Base-by-base conservation (phyloP, 495 filamentous ascomycete species). In the Podospora conica region DNA sequence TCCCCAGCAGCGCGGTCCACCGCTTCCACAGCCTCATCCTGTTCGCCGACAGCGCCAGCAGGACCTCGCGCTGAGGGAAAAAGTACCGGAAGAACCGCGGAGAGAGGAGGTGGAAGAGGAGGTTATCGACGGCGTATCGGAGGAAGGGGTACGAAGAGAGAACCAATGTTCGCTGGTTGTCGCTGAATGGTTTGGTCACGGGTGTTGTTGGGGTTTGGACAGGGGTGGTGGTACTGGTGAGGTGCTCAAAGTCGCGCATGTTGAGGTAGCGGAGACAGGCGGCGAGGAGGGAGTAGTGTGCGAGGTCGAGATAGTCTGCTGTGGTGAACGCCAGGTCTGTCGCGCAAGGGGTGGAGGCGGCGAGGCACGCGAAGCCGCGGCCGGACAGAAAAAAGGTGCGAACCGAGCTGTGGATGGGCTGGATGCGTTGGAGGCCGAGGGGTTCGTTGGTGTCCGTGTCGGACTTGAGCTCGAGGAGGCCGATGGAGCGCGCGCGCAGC, bases 241-340 rank as follows among this genome's bases (percentile, higher is more conserved):
- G 70, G 23, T 69, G 61, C 27, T 75, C 73, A 24, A 75, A 76
- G 24, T 78, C 77, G 11, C 69, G 65, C 70, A 77, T 77, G 63
- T 77, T 75, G 67, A 79, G 72, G 58, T 77, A 78, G 0, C 65
- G 69, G 1, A 78, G 65, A 55, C 75, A 75, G 0, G 76, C 74
- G 48, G 70, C 71, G 27, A 79, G 69, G 7, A 79, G 65, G 11
- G 73, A 61, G 67, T 74, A 75, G 66, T 78, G 76, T 4, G 70
- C 72, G 9, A 77, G 58, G 58, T 77, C 72, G 60, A 76, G 56
- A 31, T 70, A 72, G 27, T 71, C 66, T 3, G 67, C 29, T 0
- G 66, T 25, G 1, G 65, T 61, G 27, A 71, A 65, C n/a, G n/a
- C n/a, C n/a, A n/a, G n/a, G n/a, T n/a, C n/a, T n/a, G n/a, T n/a